Evolutionary conservation across 2,329 filamentous ascomycete species (phyloP).

Genomic region (Fusarium globosum): DNA sequence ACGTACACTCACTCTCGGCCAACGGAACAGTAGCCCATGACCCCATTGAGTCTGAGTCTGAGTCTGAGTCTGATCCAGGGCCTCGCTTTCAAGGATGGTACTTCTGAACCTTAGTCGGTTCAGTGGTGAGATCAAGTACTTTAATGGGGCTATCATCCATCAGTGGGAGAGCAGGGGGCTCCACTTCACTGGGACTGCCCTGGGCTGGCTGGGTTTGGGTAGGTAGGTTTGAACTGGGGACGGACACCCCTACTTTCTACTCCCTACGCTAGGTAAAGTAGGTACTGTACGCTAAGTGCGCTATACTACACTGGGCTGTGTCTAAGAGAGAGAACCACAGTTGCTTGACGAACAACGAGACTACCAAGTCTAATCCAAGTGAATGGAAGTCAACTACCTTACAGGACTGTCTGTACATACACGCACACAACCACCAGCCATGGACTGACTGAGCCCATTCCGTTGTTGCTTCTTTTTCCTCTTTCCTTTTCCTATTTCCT

Average conservation of each 20-base stretch:
- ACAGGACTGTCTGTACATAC: slow-evolving; percentile 31
- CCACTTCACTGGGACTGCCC: not conserved
- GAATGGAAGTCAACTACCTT: slow-evolving; percentile 30
- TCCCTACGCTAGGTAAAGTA: slow-evolving; percentile 22
- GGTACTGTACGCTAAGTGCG: slow-evolving; percentile 11
- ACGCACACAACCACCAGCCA: slow-evolving; percentile 46
- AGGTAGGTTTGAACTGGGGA: not conserved
- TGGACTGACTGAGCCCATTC: slow-evolving; percentile 42
- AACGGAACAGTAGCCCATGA: slow-evolving; percentile 41
- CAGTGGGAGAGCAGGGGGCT: not conserved
- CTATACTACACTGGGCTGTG: slow-evolving; percentile 20
- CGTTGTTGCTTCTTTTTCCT: slow-evolving; percentile 39
- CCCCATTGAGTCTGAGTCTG: slow-evolving; percentile 19
- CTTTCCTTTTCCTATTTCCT: not conserved
- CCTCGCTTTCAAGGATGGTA: slow-evolving; percentile 18
- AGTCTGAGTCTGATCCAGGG: slow-evolving; percentile 23
- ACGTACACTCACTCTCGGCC: slow-evolving; percentile 30
- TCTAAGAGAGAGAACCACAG: slow-evolving; percentile 38
- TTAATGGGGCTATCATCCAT: not conserved
- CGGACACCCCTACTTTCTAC: slow-evolving; percentile 27
- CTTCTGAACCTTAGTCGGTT: not conserved
- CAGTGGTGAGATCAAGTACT: slow-evolving; percentile 6
- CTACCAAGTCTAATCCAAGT: slow-evolving; percentile 33
- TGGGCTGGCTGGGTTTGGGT: not conserved
- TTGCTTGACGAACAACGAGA: slow-evolving; percentile 38